Evolutionary conservation across 2,329 filamentous ascomycete species (phyloP).

Genomic region (Arthrobotrys sinensis): DNA sequence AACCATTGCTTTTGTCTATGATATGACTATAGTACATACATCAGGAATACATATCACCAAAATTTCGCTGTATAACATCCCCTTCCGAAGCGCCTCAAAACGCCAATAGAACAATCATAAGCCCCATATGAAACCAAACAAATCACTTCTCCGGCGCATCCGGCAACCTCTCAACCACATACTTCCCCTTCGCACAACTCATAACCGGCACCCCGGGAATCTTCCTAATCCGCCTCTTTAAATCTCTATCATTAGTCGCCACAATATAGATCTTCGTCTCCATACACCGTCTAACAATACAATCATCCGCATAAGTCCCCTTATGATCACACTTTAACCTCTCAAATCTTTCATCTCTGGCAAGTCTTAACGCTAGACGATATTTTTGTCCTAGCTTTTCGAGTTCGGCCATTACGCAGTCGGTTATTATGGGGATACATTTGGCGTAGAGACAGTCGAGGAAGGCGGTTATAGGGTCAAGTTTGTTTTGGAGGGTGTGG

Average conservation of each 20-base stretch:
- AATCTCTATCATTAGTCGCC: conserved; percentile 73
- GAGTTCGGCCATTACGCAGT: conserved; percentile 85
- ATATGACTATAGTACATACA: conserved; percentile 2
- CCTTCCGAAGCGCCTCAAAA: conserved; percentile 10
- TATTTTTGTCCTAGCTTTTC: conserved; percentile 93
- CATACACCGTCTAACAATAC: conserved; percentile 80
- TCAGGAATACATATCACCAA: neutral
- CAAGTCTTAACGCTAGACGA: conserved; percentile 85
- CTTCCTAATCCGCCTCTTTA: conserved; percentile 85
- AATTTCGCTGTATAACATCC: neutral
- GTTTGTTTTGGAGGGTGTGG: conserved; percentile 90
- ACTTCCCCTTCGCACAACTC: conserved; percentile 66
- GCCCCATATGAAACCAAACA: neutral
- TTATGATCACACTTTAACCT: conserved; percentile 90
- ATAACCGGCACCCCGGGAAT: conserved; percentile 77
- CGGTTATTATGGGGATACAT: conserved; percentile 88
- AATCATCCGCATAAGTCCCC: conserved; percentile 89
- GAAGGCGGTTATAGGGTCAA: conserved; percentile 87
- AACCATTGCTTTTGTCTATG: neutral
- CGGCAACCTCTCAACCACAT: conserved; percentile 88
- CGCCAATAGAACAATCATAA: conserved; percentile 13
- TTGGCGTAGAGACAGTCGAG: conserved; percentile 96
- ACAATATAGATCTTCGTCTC: conserved; percentile 85
- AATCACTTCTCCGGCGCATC: conserved; percentile 79
- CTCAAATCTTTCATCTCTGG: conserved; percentile 90